phyloP scores from a whole-genome alignment of 2,329 filamentous ascomycete species.

The Talaromyces marneffei region DNA sequence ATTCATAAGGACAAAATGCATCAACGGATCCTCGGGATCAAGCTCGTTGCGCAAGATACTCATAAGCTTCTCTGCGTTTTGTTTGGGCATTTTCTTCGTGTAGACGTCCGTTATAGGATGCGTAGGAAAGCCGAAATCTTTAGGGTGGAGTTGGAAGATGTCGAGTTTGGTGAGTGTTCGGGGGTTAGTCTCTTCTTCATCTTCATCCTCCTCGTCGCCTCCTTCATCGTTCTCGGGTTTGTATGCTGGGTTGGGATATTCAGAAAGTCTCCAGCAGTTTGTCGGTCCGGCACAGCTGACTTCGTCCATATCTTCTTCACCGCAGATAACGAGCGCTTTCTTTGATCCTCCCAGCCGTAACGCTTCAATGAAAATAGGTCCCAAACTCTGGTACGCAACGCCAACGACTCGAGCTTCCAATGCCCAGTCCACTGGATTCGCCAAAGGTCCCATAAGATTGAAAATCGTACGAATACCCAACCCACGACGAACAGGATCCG shows the following conservation, averaged over 20 bases:
- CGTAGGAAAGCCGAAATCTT: conserved; percentile 76
- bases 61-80: conserved; percentile 81
- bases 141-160: conserved; percentile 70
- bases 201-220: conserved; percentile 31
- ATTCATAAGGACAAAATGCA: conserved; percentile 93
- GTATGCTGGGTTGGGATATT: conserved; percentile 44
- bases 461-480: conserved; percentile 95
- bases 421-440: conserved; percentile 78
- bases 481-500: conserved; percentile 76
- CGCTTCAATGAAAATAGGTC: conserved; percentile 82
- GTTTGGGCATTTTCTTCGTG: conserved; percentile 74
- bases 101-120: conserved; percentile 75
- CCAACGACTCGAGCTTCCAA: conserved; percentile 92
- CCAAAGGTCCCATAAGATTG: conserved; percentile 88
- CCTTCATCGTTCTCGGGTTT: conserved; percentile 22
- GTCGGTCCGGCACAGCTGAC: conserved; percentile 85
- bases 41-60: conserved; percentile 69
- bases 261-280: conserved; percentile 75
- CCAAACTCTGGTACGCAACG: conserved; percentile 80
- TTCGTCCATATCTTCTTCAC: conserved; percentile 91
- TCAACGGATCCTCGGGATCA: conserved; percentile 69
- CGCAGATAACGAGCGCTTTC: conserved; percentile 88
- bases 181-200: conserved; percentile 35
- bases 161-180: conserved; percentile 55
- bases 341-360: conserved; percentile 66